Evolutionary conservation across 352 stramenopile genomes (phyloP), one percentile per base, ranked within the genome.

Genomic region (Pythium insidiosum): DNA sequence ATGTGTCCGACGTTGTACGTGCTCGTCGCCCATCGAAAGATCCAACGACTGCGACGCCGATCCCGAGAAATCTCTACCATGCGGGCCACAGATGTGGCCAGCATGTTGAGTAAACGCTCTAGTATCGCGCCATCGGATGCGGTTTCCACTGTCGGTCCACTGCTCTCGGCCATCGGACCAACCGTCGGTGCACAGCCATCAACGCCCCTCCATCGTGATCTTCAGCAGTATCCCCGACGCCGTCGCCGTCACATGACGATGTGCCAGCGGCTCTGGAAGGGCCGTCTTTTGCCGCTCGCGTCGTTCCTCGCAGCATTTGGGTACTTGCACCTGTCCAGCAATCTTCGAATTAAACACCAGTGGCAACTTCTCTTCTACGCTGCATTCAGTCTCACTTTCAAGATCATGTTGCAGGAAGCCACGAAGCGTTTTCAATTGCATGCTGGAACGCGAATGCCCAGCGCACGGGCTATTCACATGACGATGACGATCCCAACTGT

Each of bases 401-500:
- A 70, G 35, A 63, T 63, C 23, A 34, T 47, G 23, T 47, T 70
- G 21, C 61, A 66, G 28, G 56, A 70, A 29, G 42, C 40, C 10
- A 46, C 61, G 1, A 69, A 69, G 29, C 38, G 33, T 18, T 26
- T 63, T 1, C n/a, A n/a, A n/a, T 56, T 66, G 11, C 31, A 66
- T 18, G 43, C 43, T 36, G 37, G 38, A 16, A 18, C 35, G 3
- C 33, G 41, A 12, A 61, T 58, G 20, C 48, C 53, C 15, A 66
- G 56, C 0, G 45, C 48, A 1, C 52, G 49, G 3, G 48, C 43
- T 15, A 49, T 61, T 1, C 61, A 70, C 46, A 38, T 56, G 12
- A 33, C 44, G 16, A 61, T 64, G 56, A 67, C 53, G 10, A 24
- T 70, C 6, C 57, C 61, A 12, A 70, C 57, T 2, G 40, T 68